Evolutionary conservation across 208 protist species (phyloP).

Genomic region (Leishmania guyanensis): DNA sequence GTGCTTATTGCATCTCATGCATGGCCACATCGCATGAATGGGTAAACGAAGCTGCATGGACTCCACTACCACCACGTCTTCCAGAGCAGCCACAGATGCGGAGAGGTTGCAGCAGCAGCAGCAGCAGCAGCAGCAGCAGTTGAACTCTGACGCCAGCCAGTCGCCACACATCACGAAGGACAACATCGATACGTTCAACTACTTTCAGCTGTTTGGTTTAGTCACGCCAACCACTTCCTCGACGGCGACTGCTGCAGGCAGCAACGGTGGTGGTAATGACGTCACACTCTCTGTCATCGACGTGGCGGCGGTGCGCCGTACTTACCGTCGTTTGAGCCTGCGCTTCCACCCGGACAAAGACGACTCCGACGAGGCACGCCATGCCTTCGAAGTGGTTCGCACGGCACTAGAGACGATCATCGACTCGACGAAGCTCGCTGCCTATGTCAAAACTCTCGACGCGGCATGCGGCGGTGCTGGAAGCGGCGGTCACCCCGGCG

Average conservation of each 20-base stretch:
- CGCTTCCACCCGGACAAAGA: constrained; percentile 91
- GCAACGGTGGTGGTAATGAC: neutral
- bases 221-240: neutral
- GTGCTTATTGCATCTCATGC: neutral
- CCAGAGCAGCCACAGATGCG: neutral
- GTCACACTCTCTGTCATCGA: constrained; percentile 20
- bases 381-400: constrained; percentile 69
- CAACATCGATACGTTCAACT: constrained; percentile 49
- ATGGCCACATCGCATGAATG: neutral
- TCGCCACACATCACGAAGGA: constrained; percentile 53
- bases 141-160: neutral
- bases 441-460: constrained; percentile 42
- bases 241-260: neutral
- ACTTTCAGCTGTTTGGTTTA: constrained; percentile 71
- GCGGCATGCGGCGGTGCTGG: neutral
- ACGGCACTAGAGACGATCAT: constrained; percentile 65
- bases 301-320: constrained; percentile 24
- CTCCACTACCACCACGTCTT: neutral
- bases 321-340: constrained; percentile 75
- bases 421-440: constrained; percentile 38
- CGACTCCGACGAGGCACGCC: constrained; percentile 50
- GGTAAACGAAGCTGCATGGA: neutral
- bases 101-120: neutral
- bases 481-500: neutral
- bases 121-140: neutral